Base-by-base conservation (phyloP, 371 early-diverging fungal genomes). In the Furculomyces boomerangus region DNA sequence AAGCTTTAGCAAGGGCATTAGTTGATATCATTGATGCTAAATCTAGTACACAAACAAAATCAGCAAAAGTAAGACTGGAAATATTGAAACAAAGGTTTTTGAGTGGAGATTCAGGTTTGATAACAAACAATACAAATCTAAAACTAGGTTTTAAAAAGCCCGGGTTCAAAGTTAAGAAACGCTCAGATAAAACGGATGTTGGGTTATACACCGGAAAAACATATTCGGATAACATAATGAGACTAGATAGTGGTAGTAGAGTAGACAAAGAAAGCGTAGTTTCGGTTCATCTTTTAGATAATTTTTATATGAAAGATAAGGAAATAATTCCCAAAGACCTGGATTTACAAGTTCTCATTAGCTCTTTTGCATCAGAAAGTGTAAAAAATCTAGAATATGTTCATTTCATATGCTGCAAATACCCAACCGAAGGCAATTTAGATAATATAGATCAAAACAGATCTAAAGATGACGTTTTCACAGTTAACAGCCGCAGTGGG, bases 11-110 rank as follows among this genome's bases (percentile, higher is more conserved):
- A 2, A 67, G 65, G 16, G 63, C 78, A 26, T 57, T 86, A 60
- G 48, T 81, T 13, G 74, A 75, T 50, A 63, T 85, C 48, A 79
- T 81, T 29, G 86, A 87, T 61, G 77, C 80, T 1, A 68, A 81
- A 29, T 68, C 69, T 30, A 71, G 74, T 0, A 62, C 74, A 2
- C 88, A 87, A 57, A 77, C 83, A 35, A 74, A 77, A 50, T 72
- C 82, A 0, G 54, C 81, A 24, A 67, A 73, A 1, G 68, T 76
- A 40, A 70, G 88, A 2, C 80, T 87, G 79, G 52, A 37, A 0
- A 70, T 77, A 26, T 47, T 53, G 39, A 35, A 32, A 53, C 24
- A 49, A 16, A 49, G 50, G 27, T 30, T 49, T 25, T n/a, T 49
- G 27, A 49, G 50, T n/a, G 30, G 30, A 3, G 30, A 49, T 10